Conservation (phyloP, 2,329 filamentous ascomycete genomes). For the Xenoacremonium recifei region DNA sequence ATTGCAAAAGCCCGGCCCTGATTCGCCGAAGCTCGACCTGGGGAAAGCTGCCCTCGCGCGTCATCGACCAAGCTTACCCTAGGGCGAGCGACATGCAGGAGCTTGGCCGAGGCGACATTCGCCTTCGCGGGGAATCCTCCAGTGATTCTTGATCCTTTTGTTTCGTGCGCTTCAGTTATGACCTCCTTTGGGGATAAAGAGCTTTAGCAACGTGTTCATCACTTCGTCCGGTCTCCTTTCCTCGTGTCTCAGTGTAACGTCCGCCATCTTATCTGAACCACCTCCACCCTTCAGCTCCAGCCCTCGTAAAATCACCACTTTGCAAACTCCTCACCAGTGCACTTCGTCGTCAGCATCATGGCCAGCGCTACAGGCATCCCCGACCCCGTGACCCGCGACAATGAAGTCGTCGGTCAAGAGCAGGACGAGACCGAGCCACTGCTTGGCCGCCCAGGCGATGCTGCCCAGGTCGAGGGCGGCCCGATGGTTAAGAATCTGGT, state of each 20-base stretch:
- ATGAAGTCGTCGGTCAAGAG: constrained; percentile 21
- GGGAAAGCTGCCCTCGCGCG: constrained; percentile 1
- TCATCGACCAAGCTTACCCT: too few species aligned
- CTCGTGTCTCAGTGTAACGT: too few species aligned
- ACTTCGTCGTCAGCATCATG: constrained; percentile 43
- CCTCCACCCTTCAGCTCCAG: neutral
- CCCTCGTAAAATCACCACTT: too few species aligned
- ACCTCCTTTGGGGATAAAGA: too few species aligned
- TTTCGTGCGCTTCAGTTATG: too few species aligned
- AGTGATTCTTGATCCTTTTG: too few species aligned
- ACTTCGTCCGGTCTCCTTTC: too few species aligned
- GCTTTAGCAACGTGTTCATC: too few species aligned
- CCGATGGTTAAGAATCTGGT: constrained; percentile 69
- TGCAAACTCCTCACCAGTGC: too few species aligned
- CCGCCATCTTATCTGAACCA: neutral
- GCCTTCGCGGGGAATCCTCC: too few species aligned
- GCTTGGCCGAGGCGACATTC: too few species aligned
- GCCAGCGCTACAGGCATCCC: constrained; percentile 68
- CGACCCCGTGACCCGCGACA: constrained; percentile 37
- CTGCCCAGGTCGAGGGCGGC: constrained; percentile 63
- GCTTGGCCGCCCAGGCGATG: constrained; percentile 64
- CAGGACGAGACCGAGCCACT: constrained; percentile 41
- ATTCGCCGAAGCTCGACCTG: constrained; percentile 19
- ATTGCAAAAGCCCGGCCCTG: constrained; percentile 23
- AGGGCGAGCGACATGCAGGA: too few species aligned